Evolutionary conservation across 768 basidiomycete genomes (phyloP).

Genomic region (Cystoderma amianthinum): DNA sequence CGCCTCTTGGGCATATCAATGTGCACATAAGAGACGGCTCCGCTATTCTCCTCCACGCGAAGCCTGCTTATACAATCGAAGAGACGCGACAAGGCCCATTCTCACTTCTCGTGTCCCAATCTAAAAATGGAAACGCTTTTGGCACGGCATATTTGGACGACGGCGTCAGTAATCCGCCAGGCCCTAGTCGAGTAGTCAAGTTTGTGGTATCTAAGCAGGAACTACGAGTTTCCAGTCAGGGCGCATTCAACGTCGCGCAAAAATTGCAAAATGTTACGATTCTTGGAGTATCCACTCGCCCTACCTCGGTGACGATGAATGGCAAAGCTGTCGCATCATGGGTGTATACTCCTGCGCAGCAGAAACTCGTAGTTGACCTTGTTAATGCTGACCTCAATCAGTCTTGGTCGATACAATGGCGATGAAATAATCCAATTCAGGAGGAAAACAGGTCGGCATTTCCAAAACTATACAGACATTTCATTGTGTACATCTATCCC

Average conservation of each 20-base stretch:
- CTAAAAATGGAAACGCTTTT: slow-evolving; percentile 37
- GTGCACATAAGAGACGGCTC: slow-evolving; percentile 70
- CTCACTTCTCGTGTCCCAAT: slow-evolving; percentile 53
- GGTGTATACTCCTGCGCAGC: slow-evolving; percentile 28
- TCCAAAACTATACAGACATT: no score
- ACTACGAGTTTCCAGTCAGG: slow-evolving; percentile 30
- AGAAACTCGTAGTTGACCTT: slow-evolving; percentile 32
- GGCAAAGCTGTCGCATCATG: slow-evolving; percentile 25
- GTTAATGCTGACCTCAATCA: slow-evolving; percentile 37
- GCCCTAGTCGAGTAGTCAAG: slow-evolving; percentile 39
- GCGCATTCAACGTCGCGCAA: slow-evolving; percentile 37
- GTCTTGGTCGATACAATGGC: slow-evolving; percentile 16
- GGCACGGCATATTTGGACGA: slow-evolving; percentile 69
- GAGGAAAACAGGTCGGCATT: no score
- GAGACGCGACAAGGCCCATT: slow-evolving; percentile 61
- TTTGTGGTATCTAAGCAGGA: slow-evolving; percentile 28
- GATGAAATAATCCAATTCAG: slow-evolving; percentile 4
- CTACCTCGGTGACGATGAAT: slow-evolving; percentile 30
- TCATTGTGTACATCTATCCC: no score
- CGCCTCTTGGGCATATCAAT: slow-evolving; percentile 70
- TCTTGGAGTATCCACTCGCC: slow-evolving; percentile 42
- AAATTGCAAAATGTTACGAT: slow-evolving; percentile 46
- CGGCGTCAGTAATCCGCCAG: slow-evolving; percentile 54
- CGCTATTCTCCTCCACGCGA: slow-evolving; percentile 53
- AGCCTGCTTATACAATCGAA: slow-evolving; percentile 60